These are phyloP conservation scores for Phaeosphaeriaceae sp. DNA, from an alignment of 2,329 filamentous ascomycete genomes.

Conservation along the genomic window DNA sequence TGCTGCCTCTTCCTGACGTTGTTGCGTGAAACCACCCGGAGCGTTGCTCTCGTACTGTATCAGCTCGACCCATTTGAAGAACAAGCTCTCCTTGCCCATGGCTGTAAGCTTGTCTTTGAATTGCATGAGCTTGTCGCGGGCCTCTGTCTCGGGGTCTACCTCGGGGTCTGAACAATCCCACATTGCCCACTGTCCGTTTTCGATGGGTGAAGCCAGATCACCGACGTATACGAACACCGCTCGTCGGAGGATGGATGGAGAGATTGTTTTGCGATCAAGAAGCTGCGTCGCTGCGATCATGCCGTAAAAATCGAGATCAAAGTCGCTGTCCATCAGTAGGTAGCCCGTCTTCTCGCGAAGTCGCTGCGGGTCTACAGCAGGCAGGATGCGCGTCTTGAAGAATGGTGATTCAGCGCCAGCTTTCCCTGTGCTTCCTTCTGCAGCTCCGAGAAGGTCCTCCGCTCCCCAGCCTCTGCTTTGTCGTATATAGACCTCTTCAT, in stretches of 20 bases:
- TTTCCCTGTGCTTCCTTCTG: slow-evolving; percentile 54
- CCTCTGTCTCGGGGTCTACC: slow-evolving; percentile 64
- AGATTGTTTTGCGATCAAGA: slow-evolving; percentile 67
- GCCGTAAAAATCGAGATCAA: slow-evolving; percentile 83
- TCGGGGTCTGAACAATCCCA: slow-evolving; percentile 67
- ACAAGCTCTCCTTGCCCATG: slow-evolving; percentile 85
- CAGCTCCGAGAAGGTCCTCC: slow-evolving; percentile 59
- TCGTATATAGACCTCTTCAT: slow-evolving; percentile 81
- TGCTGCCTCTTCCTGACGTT: slow-evolving; percentile 75
- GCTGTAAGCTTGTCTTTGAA: slow-evolving; percentile 79
- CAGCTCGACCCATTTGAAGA: slow-evolving; percentile 92
- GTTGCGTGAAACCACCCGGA: slow-evolving; percentile 78
- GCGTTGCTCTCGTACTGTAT: slow-evolving; percentile 85
- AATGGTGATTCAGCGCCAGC: slow-evolving; percentile 61
- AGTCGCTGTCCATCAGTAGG: slow-evolving; percentile 81
- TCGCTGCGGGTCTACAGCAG: slow-evolving; percentile 72
- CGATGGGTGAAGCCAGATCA: slow-evolving; percentile 16
- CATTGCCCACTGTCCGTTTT: slow-evolving; percentile 71
- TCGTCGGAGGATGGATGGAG: slow-evolving; percentile 72
- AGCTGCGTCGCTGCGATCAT: slow-evolving; percentile 79
- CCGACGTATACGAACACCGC: slow-evolving; percentile 60
- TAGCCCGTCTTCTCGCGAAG: slow-evolving; percentile 85
- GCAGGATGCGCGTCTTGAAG: slow-evolving; percentile 68
- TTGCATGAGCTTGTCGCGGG: slow-evolving; percentile 75
- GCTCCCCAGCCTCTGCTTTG: slow-evolving; percentile 76